Evolutionary conservation across 2,329 filamentous ascomycete species (phyloP).

Genomic region (Penicillium aurantiogriseum): DNA sequence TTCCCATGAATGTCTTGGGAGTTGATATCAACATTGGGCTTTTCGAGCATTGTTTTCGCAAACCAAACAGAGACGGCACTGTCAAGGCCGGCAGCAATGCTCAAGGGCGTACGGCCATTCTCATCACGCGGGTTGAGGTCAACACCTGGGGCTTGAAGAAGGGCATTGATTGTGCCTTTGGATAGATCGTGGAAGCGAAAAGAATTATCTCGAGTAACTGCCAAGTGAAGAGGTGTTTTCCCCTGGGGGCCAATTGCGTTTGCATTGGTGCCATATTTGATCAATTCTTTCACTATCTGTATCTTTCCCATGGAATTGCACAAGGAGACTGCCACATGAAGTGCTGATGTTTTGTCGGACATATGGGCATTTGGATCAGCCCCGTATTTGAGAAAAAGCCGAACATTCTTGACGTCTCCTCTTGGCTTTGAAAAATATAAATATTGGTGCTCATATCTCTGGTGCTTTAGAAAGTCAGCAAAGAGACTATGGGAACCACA

Average conservation of each 20-base stretch:
- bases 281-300: neutral
- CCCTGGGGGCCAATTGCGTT: neutral
- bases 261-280: neutral
- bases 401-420: neutral
- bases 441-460: fast-evolving
- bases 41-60: neutral
- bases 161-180: neutral
- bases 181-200: fast-evolving
- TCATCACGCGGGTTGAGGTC: neutral
- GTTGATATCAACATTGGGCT: neutral
- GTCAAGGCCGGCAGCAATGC: neutral
- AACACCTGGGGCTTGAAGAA: neutral
- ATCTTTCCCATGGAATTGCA: neutral
- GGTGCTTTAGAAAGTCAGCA: neutral
- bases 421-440: neutral
- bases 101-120: neutral
- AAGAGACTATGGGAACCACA: neutral
- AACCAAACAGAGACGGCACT: neutral
- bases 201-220: too few species aligned
- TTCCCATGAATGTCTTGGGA: neutral
- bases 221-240: neutral
- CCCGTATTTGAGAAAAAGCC: neutral
- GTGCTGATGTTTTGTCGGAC: neutral
- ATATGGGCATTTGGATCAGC: neutral
- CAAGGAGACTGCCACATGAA: neutral